Evolutionary conservation across 2,329 filamentous ascomycete species (phyloP).

Genomic region (Penicillium sumatraense): DNA sequence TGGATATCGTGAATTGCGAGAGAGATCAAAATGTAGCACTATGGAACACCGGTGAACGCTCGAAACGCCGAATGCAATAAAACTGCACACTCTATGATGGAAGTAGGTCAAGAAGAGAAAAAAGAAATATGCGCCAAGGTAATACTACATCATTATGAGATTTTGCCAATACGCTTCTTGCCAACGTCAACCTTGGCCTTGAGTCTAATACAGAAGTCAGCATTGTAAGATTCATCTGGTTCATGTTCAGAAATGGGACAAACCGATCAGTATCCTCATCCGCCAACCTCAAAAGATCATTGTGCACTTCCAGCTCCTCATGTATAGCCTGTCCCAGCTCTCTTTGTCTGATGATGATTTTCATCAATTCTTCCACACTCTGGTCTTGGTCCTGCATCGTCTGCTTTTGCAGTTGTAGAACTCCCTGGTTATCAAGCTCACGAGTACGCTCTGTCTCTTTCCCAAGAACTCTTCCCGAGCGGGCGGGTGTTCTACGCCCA

Average conservation of each 20-base stretch:
- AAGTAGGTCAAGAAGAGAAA: background rate
- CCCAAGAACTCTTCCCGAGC: slow-evolving; percentile 55
- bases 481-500: slow-evolving; percentile 31
- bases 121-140: background rate
- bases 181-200: slow-evolving; percentile 53
- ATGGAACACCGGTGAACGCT: slow-evolving; percentile 11
- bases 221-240: background rate
- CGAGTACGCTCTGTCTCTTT: slow-evolving; percentile 66
- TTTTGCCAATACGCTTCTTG: slow-evolving; percentile 52
- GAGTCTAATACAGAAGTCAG: slow-evolving; percentile 36
- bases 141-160: slow-evolving; percentile 39
- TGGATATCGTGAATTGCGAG: slow-evolving; percentile 13
- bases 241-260: slow-evolving; percentile 15
- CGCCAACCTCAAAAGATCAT: slow-evolving; percentile 62
- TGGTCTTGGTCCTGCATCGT: slow-evolving; percentile 66
- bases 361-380: slow-evolving; percentile 62
- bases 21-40: slow-evolving; percentile 2
- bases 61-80: background rate
- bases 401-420: slow-evolving; percentile 66
- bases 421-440: slow-evolving; percentile 67
- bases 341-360: slow-evolving; percentile 62
- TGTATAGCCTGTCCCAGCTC: slow-evolving; percentile 68
- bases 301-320: slow-evolving; percentile 65
- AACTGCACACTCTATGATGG: background rate
- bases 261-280: slow-evolving; percentile 62